These are phyloP conservation scores for Euphorbia celastroides DNA, from an alignment of 441 rosid genomes.

Conservation along the genomic window DNA sequence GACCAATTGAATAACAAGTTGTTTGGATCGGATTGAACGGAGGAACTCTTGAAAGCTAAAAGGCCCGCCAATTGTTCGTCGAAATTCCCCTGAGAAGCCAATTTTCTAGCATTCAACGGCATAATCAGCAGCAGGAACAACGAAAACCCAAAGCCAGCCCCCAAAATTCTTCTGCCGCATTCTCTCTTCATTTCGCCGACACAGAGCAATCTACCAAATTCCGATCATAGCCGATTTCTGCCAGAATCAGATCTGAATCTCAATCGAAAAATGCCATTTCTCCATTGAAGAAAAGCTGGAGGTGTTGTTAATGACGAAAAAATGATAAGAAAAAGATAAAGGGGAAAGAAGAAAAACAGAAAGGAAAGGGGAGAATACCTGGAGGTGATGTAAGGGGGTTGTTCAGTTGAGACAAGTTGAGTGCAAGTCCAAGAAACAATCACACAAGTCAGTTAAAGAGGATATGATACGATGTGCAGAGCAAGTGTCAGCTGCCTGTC, in stretches of 20 bases:
- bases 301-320: constrained; percentile 10
- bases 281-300: constrained; percentile 9
- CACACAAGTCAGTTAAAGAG: constrained; percentile 14
- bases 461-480: constrained; percentile 16
- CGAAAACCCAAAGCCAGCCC: constrained; percentile 16
- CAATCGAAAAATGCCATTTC: background rate
- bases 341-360: background rate
- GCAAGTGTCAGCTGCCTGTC: constrained; percentile 22
- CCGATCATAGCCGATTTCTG: background rate
- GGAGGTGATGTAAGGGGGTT: constrained; percentile 21
- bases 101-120: constrained; percentile 30
- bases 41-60: constrained; percentile 53
- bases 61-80: constrained; percentile 35
- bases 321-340: background rate
- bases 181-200: constrained; percentile 23
- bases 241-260: constrained; percentile 24
- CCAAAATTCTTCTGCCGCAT: constrained; percentile 20
- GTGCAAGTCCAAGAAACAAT: constrained; percentile 4
- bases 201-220: background rate
- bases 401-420: constrained; percentile 18
- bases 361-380: background rate
- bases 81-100: constrained; percentile 26
- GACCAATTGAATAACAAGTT: constrained; percentile 52
- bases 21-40: constrained; percentile 55
- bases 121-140: constrained; percentile 22